Evolutionary conservation across 345 rosid species (phyloP), one percentile per base, ranked within the genome.

Genomic region (Microcos paniculata): DNA sequence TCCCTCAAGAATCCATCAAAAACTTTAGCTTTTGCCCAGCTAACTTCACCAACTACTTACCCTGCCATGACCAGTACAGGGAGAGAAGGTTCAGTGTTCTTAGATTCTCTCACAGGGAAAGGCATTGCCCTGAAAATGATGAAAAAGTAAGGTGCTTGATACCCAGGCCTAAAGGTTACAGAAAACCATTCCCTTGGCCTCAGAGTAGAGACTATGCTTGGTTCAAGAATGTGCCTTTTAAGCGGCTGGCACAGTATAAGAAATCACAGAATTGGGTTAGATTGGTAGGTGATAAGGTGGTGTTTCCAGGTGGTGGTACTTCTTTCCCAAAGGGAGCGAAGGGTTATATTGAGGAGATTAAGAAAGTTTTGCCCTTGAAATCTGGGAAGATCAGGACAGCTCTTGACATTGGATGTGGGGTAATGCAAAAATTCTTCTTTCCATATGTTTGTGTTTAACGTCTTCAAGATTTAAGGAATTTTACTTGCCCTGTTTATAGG

Each of bases 241-340:
- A 87, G 63, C 71, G 73, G 72, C 85, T 90, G 46, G 83, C 76
- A 23, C 77, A 63, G 72, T 81, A 58, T 33, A 90, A 90, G 87
- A 87, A 88, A 77, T 59, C 81, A 14, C 92, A 90, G 81, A 92
- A 92, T 74, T 88, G 92, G 94, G 84, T 92, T 76, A 74, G 83
- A 72, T 63, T 86, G 62, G 86, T 85, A 80, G 82, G 88, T 18
- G 80, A 88, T 57, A 80, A 74, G 18, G 72, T 92, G 55, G 77
- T 85, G 75, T 92, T 90, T 77, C 91, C 93, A 0, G 94, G 93
- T 12, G 97, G 97, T 0, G 95, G 94, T 10, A 90, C 96, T 51
- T 87, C 92, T n/a, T 92, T 89, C 35, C 87, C 88, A 1, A 53
- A 74, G 45, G 92, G 95, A 18, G 95, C 76, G 45, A 83, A 88